Evolutionary conservation across 2,329 filamentous ascomycete species (phyloP).

Genomic region (Calonectria fujianensis): DNA sequence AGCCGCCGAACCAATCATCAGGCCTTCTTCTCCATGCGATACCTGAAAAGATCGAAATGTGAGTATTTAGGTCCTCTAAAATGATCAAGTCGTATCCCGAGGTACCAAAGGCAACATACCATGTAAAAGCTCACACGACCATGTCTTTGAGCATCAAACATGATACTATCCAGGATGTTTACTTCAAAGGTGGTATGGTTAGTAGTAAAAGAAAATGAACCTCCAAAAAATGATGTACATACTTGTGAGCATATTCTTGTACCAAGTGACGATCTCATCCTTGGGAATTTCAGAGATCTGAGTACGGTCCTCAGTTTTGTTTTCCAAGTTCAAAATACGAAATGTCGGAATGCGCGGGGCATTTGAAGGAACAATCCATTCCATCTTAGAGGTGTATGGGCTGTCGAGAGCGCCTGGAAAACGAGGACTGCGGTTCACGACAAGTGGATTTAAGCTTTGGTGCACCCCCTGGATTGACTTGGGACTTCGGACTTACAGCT

Average conservation of each 20-base stretch:
- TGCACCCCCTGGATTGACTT: background rate
- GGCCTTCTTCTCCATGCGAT: slow-evolving; percentile 86
- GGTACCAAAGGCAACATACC: slow-evolving; percentile 72
- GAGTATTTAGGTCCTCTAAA: background rate
- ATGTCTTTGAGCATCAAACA: slow-evolving; percentile 95
- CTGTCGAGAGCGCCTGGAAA: slow-evolving; percentile 40
- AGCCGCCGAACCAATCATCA: slow-evolving; percentile 88
- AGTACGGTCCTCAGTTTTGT: slow-evolving; percentile 17
- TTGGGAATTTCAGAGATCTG: background rate
- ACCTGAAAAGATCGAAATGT: slow-evolving; percentile 4
- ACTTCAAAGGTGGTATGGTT: slow-evolving; percentile 49
- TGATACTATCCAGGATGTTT: slow-evolving; percentile 91
- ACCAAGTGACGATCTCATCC: slow-evolving; percentile 27
- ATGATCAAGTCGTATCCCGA: background rate
- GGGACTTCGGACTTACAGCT: background rate
- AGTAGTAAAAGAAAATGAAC: background rate
- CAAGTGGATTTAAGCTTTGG: background rate
- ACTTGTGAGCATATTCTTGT: slow-evolving; percentile 44
- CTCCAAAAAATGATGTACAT: background rate
- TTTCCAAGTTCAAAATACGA: slow-evolving; percentile 33
- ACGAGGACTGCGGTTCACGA: background rate
- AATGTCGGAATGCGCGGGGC: slow-evolving; percentile 35
- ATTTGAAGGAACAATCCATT: slow-evolving; percentile 32
- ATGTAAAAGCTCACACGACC: slow-evolving; percentile 93
- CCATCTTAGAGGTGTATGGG: slow-evolving; percentile 26